Conservation (phyloP, 345 rosid genomes). For the Gossypium anomalum region DNA sequence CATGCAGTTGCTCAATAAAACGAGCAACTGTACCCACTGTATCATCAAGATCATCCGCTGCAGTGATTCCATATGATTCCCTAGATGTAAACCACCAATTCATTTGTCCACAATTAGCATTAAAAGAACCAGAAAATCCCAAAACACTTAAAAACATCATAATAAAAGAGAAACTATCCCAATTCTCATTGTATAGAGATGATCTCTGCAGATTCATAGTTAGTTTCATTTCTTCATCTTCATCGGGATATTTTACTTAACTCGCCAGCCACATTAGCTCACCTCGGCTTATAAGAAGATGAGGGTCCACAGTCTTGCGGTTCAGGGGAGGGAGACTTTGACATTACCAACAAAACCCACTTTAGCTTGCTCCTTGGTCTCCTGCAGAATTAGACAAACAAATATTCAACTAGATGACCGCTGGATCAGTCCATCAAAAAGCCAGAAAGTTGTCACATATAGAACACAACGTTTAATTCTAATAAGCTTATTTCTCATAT, state of each 20-base stretch:
- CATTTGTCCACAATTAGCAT: background rate
- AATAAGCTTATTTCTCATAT: background rate
- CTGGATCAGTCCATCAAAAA: background rate
- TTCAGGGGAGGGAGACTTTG: conserved; percentile 51
- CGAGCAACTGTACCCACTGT: conserved; percentile 58
- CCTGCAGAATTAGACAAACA: conserved; percentile 23
- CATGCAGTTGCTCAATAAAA: conserved; percentile 72
- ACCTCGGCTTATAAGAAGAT: conserved; percentile 39
- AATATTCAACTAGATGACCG: conserved; percentile 1
- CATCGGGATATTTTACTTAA: background rate
- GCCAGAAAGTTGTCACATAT: background rate
- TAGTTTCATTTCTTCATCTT: background rate
- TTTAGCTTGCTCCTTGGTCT: conserved; percentile 20
- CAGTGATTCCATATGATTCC: conserved; percentile 41
- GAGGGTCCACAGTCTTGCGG: conserved; percentile 26
- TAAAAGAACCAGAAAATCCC: background rate
- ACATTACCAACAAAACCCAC: conserved; percentile 44
- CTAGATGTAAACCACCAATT: conserved; percentile 29
- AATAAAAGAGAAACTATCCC: background rate
- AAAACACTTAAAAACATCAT: background rate
- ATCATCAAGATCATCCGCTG: conserved; percentile 52
- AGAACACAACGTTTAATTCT: background rate
- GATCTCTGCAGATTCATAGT: background rate
- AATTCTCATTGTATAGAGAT: background rate
- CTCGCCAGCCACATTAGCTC: background rate